These are phyloP conservation scores for Chrysoporthe deuterocubensis DNA, from an alignment of 2,329 filamentous ascomycete genomes.

Conservation along the genomic window DNA sequence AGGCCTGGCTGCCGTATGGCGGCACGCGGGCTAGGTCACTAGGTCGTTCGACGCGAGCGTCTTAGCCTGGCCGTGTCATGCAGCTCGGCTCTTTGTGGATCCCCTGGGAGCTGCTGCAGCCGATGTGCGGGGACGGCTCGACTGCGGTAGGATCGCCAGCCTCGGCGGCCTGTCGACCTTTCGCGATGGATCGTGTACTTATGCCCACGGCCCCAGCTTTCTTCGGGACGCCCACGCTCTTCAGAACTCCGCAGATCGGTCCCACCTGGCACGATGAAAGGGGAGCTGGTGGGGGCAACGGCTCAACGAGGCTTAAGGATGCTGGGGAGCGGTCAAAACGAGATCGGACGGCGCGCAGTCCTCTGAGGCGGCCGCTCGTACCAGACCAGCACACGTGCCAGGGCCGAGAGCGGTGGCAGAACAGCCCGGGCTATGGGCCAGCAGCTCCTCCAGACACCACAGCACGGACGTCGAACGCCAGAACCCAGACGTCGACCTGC, in stretches of 20 bases:
- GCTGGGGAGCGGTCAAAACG: neutral
- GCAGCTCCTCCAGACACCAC: neutral
- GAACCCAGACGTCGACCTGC: neutral
- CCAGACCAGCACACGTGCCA: neutral
- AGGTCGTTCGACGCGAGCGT: conserved; percentile 10
- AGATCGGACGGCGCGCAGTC: neutral
- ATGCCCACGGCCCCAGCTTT: conserved; percentile 18
- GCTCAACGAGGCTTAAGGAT: neutral
- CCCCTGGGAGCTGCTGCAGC: conserved; percentile 10
- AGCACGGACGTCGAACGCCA: neutral
- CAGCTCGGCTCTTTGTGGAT: conserved; percentile 28
- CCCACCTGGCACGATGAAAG: neutral
- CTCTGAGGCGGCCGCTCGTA: neutral
- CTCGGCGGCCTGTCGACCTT: conserved; percentile 21
- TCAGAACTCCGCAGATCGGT: neutral
- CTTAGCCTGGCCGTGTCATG: conserved; percentile 9
- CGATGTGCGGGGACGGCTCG: conserved; percentile 27
- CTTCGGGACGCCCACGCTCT: conserved; percentile 11
- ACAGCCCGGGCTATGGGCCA: neutral
- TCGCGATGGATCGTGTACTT: conserved; percentile 12
- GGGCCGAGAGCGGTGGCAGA: neutral
- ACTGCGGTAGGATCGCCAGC: conserved; percentile 9
- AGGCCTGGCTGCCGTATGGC: conserved; percentile 5
- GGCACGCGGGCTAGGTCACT: neutral
- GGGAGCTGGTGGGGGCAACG: neutral